Base-by-base conservation (phyloP, 306 rosid genomes). In the Trichosanthes cucumerina region DNA sequence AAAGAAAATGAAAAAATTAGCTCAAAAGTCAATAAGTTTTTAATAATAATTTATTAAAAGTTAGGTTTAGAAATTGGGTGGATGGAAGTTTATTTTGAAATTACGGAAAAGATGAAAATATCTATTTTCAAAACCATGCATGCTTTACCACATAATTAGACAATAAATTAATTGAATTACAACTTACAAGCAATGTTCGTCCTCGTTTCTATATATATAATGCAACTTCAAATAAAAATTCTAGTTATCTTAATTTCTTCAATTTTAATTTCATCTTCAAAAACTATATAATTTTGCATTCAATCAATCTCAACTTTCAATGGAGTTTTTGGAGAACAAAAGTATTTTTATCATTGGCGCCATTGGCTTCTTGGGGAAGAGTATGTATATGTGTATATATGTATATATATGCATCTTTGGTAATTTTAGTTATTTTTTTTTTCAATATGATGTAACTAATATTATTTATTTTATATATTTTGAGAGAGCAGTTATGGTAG, bases 401-500 rank as follows among this genome's bases (percentile, higher is more conserved):
- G 2, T 9, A 7, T 23, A 63, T 14, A 28, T 63, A 33, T 58
- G 23, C 2, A 4, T 5, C 36, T 58, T 24, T 0, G 0, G n/a
- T 0, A 7, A 12, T 0, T 16, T 33, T 36, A 4, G 36, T 34
- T 7, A 0, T 36, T 36, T 64, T 31, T 3, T 33, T 28, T 33
- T 5, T 62, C 1, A 26, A 28, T 9, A 62, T 14, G 16, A 3
- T 26, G 9, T 57, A n/a, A 11, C 31, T 57, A 31, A 62, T 15
- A 63, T 15, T 19, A 63, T 66, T 19, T 66, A 38, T 16, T 36
- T 18, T 38, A 66, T 66, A 3, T 64, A 38, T 1, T 9, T 66
- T 11, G 53, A 41, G 46, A 68, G 5, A 28, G 64, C 83, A 93
- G 97, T 93, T 84, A 84, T 88, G 77, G 78, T 86, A 85, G 97